Percentiles rank a stretch among this genome's conserved stretches.
Evolutionary conservation across 2,329 filamentous ascomycete species (phyloP).

Genomic region (Aspergillus nomiae): DNA sequence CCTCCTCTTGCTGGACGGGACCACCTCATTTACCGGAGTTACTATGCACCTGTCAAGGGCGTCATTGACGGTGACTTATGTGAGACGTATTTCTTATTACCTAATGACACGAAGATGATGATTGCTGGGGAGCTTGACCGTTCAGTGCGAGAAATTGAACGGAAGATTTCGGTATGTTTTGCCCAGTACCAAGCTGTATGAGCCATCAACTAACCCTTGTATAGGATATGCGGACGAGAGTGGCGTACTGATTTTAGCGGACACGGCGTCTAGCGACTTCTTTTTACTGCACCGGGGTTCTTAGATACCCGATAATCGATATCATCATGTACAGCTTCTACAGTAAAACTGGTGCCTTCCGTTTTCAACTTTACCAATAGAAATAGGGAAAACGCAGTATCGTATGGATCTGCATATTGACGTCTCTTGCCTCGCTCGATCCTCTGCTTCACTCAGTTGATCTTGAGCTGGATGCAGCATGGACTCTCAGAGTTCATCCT

Average conservation of each 20-base stretch:
- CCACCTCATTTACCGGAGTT: constrained; percentile 92
- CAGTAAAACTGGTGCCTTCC: neutral
- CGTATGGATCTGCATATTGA: neutral
- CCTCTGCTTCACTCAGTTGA: constrained; percentile 35
- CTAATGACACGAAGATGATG: constrained; percentile 89
- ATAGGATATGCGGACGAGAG: constrained; percentile 60
- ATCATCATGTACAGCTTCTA: constrained; percentile 17
- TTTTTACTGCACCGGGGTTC: constrained; percentile 23
- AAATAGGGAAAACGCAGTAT: neutral
- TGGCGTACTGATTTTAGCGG: constrained; percentile 51
- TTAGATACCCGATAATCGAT: constrained; percentile 27
- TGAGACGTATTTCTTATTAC: constrained; percentile 82
- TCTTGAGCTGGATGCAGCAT: constrained; percentile 46
- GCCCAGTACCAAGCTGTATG: neutral
- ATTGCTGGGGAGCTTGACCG: constrained; percentile 92
- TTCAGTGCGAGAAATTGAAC: constrained; percentile 88
- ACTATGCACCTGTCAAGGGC: constrained; percentile 95
- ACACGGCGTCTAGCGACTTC: constrained; percentile 27
- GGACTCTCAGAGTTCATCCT: constrained; percentile 20
- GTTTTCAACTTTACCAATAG: neutral
- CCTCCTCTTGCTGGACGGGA: constrained; percentile 87
- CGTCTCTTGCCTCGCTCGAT: constrained; percentile 57
- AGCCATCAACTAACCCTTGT: constrained; percentile 18
- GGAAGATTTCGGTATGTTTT: constrained; percentile 75
- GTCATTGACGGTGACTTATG: constrained; percentile 96